Evolutionary conservation across 441 rosid genomes (phyloP).

Genomic region (Croton laevigatus): DNA sequence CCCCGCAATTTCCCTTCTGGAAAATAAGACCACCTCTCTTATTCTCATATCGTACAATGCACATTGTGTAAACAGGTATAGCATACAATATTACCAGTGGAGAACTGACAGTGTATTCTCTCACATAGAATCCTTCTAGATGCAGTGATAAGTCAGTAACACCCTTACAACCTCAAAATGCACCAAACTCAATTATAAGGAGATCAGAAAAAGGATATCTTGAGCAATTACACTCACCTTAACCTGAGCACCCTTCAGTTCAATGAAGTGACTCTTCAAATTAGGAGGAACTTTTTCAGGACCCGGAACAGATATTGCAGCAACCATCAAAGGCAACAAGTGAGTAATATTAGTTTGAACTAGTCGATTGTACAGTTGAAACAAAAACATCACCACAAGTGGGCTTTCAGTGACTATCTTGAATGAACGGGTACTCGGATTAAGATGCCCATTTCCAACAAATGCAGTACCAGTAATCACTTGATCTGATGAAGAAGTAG

Average conservation of each 20-base stretch:
- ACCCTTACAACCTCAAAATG: not conserved
- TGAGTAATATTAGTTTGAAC: constrained; percentile 94
- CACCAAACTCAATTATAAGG: constrained; percentile 6
- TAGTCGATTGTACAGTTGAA: constrained; percentile 88
- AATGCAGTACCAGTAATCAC: constrained; percentile 48
- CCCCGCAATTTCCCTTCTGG: not conserved
- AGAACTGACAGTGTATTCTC: not conserved
- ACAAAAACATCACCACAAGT: constrained; percentile 94
- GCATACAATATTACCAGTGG: not conserved
- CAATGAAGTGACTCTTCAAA: constrained; percentile 80
- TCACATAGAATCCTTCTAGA: not conserved
- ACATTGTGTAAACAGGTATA: not conserved
- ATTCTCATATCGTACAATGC: not conserved
- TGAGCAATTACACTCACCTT: constrained; percentile 57
- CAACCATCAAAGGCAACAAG: constrained; percentile 92
- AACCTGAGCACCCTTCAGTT: constrained; percentile 97
- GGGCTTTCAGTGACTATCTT: constrained; percentile 98
- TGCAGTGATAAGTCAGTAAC: constrained; percentile 2
- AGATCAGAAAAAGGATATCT: not conserved
- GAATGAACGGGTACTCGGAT: constrained; percentile 89
- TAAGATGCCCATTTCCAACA: constrained; percentile 69
- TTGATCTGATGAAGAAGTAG: constrained; percentile 61
- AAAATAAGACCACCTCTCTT: not conserved
- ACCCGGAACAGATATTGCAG: constrained; percentile 94
- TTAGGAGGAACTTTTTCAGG: constrained; percentile 86